Base-by-base conservation (phyloP, 805 yeast species). In the Yarrowia sp. region DNA sequence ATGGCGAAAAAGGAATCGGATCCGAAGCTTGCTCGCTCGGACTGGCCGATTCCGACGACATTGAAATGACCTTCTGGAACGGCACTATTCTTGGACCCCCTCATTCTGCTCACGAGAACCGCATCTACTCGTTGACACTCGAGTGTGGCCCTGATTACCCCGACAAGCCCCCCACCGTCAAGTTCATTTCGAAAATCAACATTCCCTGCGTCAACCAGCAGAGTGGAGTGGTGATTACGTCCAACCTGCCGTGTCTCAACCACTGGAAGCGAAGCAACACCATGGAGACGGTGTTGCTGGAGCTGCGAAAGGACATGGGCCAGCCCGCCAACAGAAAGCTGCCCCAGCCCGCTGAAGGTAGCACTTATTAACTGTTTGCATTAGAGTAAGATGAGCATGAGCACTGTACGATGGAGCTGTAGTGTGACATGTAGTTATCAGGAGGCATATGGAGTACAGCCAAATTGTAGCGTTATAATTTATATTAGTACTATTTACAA, bases 81-180 rank as follows among this genome's bases (percentile, higher is more conserved):
- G 99, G 98, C 11, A 95, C 99, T 38, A 93, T 95, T 62, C 80
- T 95, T 69, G 99, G 99, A 0, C 99, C 99, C 4, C 99, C 99
- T 39, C 96, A 89, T 72, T 84, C 86, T 58, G 79, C 84, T 32
- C 98, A 93, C 75, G 98, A 92, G 75, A 95, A 95, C 76, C 83
- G 99, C 73, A 95, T 95, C 68, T 95, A 95, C 75, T 87, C 90
- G 39, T 80, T 95, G 65, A 85, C 83, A 63, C 85, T 95, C 57
- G 86, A 84, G 68, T 92, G 98, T 75, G 98, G 92, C 18, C 85
- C 84, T 5, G 78, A 81, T 7, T 95, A 95, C 74, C 99, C 99
- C 0, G 95, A 89, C 67, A 75, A 82, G 69, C 97, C 99, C 3
- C 99, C 99, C 14, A 74, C 75, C 44, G 93, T 95, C 48, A 82